Conservation (phyloP, 169 alveolate genomes). For the Plasmodium fragile region DNA sequence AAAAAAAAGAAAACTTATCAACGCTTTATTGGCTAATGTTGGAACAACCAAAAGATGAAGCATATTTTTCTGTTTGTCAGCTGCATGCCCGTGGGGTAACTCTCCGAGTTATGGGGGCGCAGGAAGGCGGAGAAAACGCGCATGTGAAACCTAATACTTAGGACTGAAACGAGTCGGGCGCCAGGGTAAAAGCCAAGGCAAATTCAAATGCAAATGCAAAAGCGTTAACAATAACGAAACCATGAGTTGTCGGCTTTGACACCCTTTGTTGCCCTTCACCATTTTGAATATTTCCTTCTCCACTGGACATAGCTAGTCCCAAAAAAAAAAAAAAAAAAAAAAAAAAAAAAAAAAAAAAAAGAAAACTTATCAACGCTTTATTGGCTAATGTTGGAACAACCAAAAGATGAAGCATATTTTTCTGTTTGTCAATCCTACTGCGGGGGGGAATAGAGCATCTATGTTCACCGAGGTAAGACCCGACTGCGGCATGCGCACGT, state of each 20-base stretch:
- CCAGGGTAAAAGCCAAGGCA: neutral
- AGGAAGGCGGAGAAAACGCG: neutral
- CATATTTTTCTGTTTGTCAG: conserved; percentile 82
- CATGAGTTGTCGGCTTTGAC: neutral
- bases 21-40: conserved; percentile 20
- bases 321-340: conserved; percentile 17
- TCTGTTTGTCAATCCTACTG: conserved; percentile 88
- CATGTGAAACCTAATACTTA: neutral
- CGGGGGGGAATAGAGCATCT: conserved; percentile 90
- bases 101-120: neutral
- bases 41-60: conserved; percentile 46
- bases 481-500: neutral
- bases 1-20: neutral
- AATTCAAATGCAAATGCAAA: neutral
- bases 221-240: neutral
- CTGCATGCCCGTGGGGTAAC: neutral
- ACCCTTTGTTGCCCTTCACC: neutral
- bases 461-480: conserved; percentile 84
- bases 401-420: conserved; percentile 71
- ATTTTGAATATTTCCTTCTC: neutral
- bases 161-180: neutral
- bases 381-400: conserved; percentile 24
- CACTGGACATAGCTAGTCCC: neutral
- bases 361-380: neutral
- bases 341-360: too few relatives aligned